Base-by-base conservation (phyloP, 192 early-diverging fungal species). In the Mortierella antarctica region DNA sequence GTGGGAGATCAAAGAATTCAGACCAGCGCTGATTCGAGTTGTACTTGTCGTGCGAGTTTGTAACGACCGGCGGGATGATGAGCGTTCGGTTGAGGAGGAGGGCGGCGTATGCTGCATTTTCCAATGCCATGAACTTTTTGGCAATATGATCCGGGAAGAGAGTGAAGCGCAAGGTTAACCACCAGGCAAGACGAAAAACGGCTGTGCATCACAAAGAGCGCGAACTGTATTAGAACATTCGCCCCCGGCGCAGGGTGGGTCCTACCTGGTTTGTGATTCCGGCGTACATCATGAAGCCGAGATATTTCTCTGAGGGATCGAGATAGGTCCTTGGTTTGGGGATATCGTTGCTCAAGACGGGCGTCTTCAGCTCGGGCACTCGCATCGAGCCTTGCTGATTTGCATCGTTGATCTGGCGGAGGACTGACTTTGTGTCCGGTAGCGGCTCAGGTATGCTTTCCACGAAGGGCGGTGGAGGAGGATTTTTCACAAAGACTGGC, bases 261-360 rank as follows among this genome's bases (percentile, higher is more conserved):
- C 41, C 11, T 78, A 70, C 77, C 57, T 80, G 77, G 42, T 72
- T 80, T 44, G 77, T 80, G 17, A 80, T 65, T 23, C 77, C 77
- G 5, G 70, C 77, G 23, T 80, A 80, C 8, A 60, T 48, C 59
- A 80, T 62, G 53, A 50, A 80, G 17, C 52, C 41, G 21, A 80
- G 53, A 42, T 80, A 80, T 21, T 57, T 62, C 21, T 40, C 21
- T 6, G 17, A 11, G 0, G 70, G 58, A 15, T 64, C 49, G 40
- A 80, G 59, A 10, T n/a, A 9, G 31, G 61, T 72, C n/a, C 2
- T 58, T 40, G 76, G 69, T 4, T 46, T 50, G 7, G 58, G 59
- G 53, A 72, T 66, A 10, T 70, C 48, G 14, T 60, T 4, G 4
- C 49, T 56, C 13, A 61, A 47, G 7, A 17, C 7, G 11, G 54